Conservation (phyloP, 257 asterid species). For the Galeopsis tetrahit region DNA sequence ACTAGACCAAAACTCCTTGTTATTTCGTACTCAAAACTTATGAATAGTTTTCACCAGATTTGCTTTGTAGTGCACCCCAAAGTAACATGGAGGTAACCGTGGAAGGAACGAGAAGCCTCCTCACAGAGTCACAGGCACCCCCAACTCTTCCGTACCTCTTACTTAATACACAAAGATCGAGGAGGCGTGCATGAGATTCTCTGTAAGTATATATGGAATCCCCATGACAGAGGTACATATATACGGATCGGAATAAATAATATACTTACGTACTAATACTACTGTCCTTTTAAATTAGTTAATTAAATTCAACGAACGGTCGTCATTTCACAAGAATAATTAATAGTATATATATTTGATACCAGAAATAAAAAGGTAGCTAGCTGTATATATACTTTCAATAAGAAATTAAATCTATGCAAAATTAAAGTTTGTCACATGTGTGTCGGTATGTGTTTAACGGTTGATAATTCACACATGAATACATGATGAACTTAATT, state of each 20-base stretch:
- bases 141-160: too few species aligned
- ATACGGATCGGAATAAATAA: too few species aligned
- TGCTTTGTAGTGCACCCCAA: too few species aligned
- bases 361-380: background rate
- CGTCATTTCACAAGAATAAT: constrained; percentile 20
- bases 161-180: too few species aligned
- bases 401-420: background rate
- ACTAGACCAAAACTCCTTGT: too few species aligned
- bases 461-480: background rate
- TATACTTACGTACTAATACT: background rate
- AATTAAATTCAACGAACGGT: constrained; percentile 29
- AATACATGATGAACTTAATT: background rate
- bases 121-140: too few species aligned
- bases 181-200: too few species aligned
- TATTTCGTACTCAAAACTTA: too few species aligned
- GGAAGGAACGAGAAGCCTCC: too few species aligned
- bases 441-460: background rate
- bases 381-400: background rate
- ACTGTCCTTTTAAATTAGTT: background rate
- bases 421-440: constrained; percentile 9
- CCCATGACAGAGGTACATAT: background rate
- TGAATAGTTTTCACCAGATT: too few species aligned
- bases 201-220: background rate
- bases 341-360: background rate
- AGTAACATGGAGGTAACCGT: too few species aligned